Percentiles rank a stretch among this genome's conserved stretches.
Conservation (phyloP, 2,329 filamentous ascomycete species). For the Dactylellina parvicollis region DNA sequence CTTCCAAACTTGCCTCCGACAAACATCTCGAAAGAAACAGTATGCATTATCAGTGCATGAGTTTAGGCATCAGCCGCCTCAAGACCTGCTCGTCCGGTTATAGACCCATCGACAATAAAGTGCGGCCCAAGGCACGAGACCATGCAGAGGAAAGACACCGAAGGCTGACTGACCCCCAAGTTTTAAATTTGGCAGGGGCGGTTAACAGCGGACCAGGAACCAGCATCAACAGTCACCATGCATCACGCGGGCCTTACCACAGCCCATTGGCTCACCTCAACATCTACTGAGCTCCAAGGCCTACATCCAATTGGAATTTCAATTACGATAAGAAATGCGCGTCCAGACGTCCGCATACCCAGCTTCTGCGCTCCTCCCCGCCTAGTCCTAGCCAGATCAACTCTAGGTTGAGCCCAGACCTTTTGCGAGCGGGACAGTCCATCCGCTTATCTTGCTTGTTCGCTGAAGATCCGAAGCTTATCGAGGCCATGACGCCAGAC, state of each 20-base stretch:
- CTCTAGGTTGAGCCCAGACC: slow-evolving; percentile 13
- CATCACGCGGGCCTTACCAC: slow-evolving; percentile 12
- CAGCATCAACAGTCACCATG: slow-evolving; percentile 5
- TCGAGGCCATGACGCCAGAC: slow-evolving; percentile 49
- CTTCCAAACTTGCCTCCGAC: neutral
- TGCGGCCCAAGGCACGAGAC: slow-evolving; percentile 19
- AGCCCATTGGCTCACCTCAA: slow-evolving; percentile 7
- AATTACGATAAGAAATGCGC: slow-evolving; percentile 39
- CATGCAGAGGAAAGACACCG: slow-evolving; percentile 26
- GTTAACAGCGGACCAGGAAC: slow-evolving; percentile 50
- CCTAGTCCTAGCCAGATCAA: slow-evolving; percentile 27
- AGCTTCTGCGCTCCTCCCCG: slow-evolving; percentile 34
- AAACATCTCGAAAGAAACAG: neutral
- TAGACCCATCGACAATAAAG: slow-evolving; percentile 2
- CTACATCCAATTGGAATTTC: slow-evolving; percentile 32
- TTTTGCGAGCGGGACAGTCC: slow-evolving; percentile 32
- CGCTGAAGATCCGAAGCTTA: slow-evolving; percentile 54
- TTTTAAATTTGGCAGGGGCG: slow-evolving; percentile 26
- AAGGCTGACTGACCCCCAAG: slow-evolving; percentile 2
- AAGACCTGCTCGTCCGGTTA: slow-evolving; percentile 26
- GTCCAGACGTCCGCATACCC: neutral
- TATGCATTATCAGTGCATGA: slow-evolving; percentile 18
- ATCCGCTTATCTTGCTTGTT: slow-evolving; percentile 51
- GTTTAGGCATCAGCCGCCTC: slow-evolving; percentile 26
- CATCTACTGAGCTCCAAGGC: slow-evolving; percentile 5